Evolutionary conservation across 306 rosid species (phyloP), one percentile per base, ranked within the genome.

Genomic region (Trichosanthes cucumerina): DNA sequence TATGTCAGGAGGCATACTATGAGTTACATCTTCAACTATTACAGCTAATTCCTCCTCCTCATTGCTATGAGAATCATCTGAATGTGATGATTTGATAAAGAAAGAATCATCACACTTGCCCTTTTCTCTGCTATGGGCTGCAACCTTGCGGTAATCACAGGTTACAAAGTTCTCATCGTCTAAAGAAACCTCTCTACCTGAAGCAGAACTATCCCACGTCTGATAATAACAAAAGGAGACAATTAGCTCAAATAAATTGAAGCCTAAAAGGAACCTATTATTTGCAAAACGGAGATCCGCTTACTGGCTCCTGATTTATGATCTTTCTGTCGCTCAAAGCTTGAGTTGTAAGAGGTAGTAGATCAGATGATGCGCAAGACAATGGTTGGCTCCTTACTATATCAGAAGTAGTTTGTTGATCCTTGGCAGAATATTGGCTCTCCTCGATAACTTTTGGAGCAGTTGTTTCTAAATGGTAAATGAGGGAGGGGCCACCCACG

Each of bases 301-400:
- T 88, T 88, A 95, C 98, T 46, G 88, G 62, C 81, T 78, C 52
- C 54, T 81, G 81, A 74, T 58, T 75, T 24, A 72, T 72, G 65
- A 85, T 80, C 72, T 65, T 84, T 33, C 0, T 49, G 64, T 65
- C 73, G 44, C 58, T 14, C 44, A 76, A 70, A 33, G 68, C 82
- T 69, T 69, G 83, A 72, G 84, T 74, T 70, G 79, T 87, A 68
- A 79, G 74, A 58, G 74, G 80, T 36, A 31, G 83, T 57, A 81
- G 76, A 77, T 70, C 84, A 66, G 80, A 85, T 71, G 85, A 82
- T 33, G 75, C 59, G 76, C 76, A 69, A 19, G 83, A 80, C 18
- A 77, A 56, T 74, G 81, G 72, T 75, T 87, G 90, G 64, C 74
- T 28, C 49, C 84, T 85, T 47, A 79, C 64, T 50, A 81, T 80